Evolutionary conservation across 2,329 filamentous ascomycete genomes (phyloP).

Genomic region (Hypocrella siamensis): DNA sequence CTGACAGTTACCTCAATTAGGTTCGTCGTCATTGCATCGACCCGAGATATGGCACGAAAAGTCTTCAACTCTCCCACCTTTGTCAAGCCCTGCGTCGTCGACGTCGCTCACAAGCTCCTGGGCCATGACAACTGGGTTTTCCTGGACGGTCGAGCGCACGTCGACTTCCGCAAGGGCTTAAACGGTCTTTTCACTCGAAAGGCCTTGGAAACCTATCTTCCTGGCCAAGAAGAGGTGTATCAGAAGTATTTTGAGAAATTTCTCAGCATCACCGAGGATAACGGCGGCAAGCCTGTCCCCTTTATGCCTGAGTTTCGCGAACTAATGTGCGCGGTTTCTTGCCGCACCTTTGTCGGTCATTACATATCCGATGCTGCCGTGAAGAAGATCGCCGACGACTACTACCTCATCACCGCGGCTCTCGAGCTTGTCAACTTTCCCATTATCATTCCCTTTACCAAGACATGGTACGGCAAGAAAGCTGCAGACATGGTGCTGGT

Average conservation of each 20-base stretch:
- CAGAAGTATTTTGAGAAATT: constrained; percentile 73
- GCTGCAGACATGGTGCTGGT: constrained; percentile 80
- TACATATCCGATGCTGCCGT: constrained; percentile 84
- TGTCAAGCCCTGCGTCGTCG: constrained; percentile 93
- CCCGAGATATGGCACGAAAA: constrained; percentile 88
- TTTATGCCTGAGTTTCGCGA: constrained; percentile 92
- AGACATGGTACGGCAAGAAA: constrained; percentile 95
- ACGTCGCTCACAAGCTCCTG: constrained; percentile 84
- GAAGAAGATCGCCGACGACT: constrained; percentile 91
- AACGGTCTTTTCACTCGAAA: constrained; percentile 89
- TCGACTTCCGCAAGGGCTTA: constrained; percentile 93
- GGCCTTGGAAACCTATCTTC: constrained; percentile 76
- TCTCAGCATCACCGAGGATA: constrained; percentile 56
- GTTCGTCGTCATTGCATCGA: constrained; percentile 93
- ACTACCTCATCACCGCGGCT: constrained; percentile 89
- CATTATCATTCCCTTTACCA: constrained; percentile 87
- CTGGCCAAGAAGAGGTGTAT: constrained; percentile 85
- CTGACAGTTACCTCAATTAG: no score
- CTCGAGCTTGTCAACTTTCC: constrained; percentile 97
- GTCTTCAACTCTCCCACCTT: constrained; percentile 87
- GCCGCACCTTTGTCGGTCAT: constrained; percentile 92
- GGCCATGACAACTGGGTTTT: constrained; percentile 94
- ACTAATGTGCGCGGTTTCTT: constrained; percentile 85
- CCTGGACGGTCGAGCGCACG: constrained; percentile 83
- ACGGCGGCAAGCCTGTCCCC: constrained; percentile 56